Evolutionary conservation across 495 filamentous ascomycete genomes (phyloP).

Genomic region (Tuber melanosporum): DNA sequence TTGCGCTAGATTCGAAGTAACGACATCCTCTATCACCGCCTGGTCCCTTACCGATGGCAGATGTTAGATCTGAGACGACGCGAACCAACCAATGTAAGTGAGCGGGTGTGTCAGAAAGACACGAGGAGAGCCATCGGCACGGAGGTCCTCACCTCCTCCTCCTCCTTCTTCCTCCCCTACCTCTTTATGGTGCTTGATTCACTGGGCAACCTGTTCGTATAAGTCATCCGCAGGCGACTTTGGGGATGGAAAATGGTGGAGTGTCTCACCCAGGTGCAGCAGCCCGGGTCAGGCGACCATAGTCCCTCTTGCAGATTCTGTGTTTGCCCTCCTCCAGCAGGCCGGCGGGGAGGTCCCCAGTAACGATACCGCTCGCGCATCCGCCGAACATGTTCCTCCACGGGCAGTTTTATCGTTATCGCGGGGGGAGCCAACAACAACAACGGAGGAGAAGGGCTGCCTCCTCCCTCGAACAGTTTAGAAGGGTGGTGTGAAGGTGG

Average conservation of each 20-base stretch:
- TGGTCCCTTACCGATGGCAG: no score
- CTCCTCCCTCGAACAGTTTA: not conserved
- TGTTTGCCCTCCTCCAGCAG: conserved; percentile 64
- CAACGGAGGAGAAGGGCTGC: not conserved
- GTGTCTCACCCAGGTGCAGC: conserved; percentile 56
- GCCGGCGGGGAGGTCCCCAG: conserved; percentile 65
- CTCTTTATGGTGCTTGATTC: not conserved
- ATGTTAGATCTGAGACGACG: no score
- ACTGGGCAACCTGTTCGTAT: not conserved
- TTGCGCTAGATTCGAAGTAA: no score
- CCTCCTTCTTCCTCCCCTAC: not conserved
- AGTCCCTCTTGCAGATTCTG: conserved; percentile 71
- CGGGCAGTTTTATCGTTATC: conserved; percentile 10
- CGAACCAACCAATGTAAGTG: no score
- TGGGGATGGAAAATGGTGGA: conserved; percentile 21
- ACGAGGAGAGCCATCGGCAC: conserved; percentile 9
- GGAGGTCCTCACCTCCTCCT: conserved; percentile 42
- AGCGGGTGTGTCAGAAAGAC: no score
- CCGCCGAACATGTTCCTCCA: conserved; percentile 59
- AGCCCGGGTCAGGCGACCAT: conserved; percentile 60
- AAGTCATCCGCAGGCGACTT: not conserved
- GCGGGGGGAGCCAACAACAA: not conserved
- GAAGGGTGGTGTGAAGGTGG: not conserved
- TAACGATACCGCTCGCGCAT: conserved; percentile 66
- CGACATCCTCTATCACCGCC: no score